A percentile compares a stretch with the other conserved stretches of the same genome.
These are phyloP conservation scores for Kwoniella sp. DNA, from an alignment of 768 basidiomycete genomes.

Conservation along the genomic window DNA sequence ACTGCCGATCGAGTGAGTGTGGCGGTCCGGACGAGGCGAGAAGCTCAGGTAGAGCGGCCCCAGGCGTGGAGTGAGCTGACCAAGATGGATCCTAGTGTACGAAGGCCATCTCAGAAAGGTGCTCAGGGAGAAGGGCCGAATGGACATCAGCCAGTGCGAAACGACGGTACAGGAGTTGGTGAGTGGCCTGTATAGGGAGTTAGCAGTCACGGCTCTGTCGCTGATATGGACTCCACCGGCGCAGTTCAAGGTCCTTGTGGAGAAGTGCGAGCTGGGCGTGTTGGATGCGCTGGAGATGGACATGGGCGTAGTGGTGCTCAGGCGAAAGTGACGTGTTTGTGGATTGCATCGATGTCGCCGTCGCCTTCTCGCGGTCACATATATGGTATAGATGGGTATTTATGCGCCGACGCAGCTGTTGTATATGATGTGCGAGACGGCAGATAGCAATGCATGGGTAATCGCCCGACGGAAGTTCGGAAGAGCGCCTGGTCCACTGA, in stretches of 20 bases:
- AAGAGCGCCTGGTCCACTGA: no score
- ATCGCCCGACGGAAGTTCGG: no score
- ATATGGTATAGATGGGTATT: no score
- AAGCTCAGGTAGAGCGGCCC: no score
- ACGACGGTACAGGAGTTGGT: constrained; percentile 31
- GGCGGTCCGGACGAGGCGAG: no score
- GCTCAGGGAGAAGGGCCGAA: constrained; percentile 22
- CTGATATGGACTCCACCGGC: neutral
- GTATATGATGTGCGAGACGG: no score
- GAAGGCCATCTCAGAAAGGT: constrained; percentile 32
- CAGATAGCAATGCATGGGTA: no score
- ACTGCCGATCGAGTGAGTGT: constrained; percentile 18
- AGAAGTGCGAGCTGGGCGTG: constrained; percentile 34
- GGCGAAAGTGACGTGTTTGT: constrained; percentile 17
- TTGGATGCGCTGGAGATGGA: constrained; percentile 31
- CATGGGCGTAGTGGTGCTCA: constrained; percentile 25
- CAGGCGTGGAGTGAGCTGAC: neutral
- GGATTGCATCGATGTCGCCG: no score
- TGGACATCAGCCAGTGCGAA: constrained; percentile 28
- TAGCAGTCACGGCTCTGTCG: neutral
- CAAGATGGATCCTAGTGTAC: constrained; percentile 20
- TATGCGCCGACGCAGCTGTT: no score
- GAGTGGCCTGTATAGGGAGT: neutral
- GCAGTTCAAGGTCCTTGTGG: constrained; percentile 28
- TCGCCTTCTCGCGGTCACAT: no score